Evolutionary conservation across 352 stramenopile species (phyloP).

Genomic region (Phytopythium oedochilum): DNA sequence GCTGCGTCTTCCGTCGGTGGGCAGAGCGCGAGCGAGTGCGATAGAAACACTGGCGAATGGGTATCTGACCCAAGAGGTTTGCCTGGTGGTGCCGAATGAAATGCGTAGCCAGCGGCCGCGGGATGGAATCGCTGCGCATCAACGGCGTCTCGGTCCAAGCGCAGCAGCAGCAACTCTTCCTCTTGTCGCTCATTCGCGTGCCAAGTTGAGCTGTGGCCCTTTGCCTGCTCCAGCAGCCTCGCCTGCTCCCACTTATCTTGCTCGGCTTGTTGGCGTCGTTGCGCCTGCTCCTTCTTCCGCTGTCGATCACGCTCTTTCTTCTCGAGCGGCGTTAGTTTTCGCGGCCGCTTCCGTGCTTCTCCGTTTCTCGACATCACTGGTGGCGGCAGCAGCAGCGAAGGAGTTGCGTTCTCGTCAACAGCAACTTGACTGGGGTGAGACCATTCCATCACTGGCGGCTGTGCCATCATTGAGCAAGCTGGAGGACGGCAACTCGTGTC

Average conservation of each 20-base stretch:
- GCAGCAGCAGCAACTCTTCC: slow-evolving; percentile 61
- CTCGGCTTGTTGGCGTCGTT: slow-evolving; percentile 26
- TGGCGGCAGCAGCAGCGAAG: neutral
- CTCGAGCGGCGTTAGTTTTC: slow-evolving; percentile 36
- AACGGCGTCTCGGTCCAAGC: slow-evolving; percentile 58
- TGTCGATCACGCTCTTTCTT: slow-evolving; percentile 46
- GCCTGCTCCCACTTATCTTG: slow-evolving; percentile 28
- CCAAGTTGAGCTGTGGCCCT: slow-evolving; percentile 27
- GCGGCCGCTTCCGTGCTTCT: slow-evolving; percentile 7
- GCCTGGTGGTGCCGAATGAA: slow-evolving; percentile 7
- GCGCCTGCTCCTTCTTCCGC: slow-evolving; percentile 47
- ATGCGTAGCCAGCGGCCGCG: slow-evolving; percentile 47
- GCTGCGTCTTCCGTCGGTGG: slow-evolving; percentile 25
- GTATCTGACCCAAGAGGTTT: slow-evolving; percentile 2
- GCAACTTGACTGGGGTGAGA: neutral
- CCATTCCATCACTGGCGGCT: neutral
- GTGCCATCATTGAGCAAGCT: neutral
- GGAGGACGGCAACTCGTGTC: neutral
- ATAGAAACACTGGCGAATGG: slow-evolving; percentile 45
- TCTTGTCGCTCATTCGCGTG: slow-evolving; percentile 43
- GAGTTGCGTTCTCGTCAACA: neutral
- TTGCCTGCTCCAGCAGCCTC: slow-evolving; percentile 18
- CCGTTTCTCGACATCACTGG: neutral
- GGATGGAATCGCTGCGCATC: slow-evolving; percentile 46
- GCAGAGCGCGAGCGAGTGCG: slow-evolving; percentile 43